Evolutionary conservation across 2,329 filamentous ascomycete genomes (phyloP), one percentile per base, ranked within the genome.

Genomic region (Cordyceps tenuipes): DNA sequence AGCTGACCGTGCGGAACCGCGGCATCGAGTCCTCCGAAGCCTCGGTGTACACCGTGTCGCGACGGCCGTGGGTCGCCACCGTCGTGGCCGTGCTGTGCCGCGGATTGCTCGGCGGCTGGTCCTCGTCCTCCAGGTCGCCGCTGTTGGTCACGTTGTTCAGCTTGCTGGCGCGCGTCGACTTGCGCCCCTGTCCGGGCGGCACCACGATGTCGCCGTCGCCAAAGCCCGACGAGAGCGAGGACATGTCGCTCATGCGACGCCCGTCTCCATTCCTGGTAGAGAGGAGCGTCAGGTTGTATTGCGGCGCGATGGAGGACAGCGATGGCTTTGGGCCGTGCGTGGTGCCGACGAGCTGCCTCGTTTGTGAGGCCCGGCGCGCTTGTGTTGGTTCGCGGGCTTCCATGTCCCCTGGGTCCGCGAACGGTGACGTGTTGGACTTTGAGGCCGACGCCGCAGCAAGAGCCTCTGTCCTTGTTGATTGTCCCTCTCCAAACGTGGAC

Each of bases 211-310:
- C 81, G 26, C 79, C 82, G 65, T 87, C 83, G 19, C 84, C 84
- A 63, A 86, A 86, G 7, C 83, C 84, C 0, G 84, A 87, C 0
- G 84, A 86, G 4, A 87, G 73, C 0, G 83, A 86, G 0, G 84
- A 86, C 36, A 84, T 66, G 52, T 79, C 78, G 62, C 80, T 83
- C 4, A 71, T 68, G 8, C 77, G 74, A 36, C 77, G 75, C 3
- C 70, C 41, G 26, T 70, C 71, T 12, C 39, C 39, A 1, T 5
- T 12, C 70, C 0, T 72, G 70, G 57, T 73, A 70, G 23, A 71
- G 73, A 29, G 72, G 66, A 21, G 74, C 63, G 57, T 75, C 70
- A 13, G 73, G 21, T 58, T 61, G 39, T 57, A 47, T 19, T 61
- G 48, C 10, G 54, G 60, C 3, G 55, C 23, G 15, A 23, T 60